Base-by-base conservation (phyloP, 805 yeast species). In the Isabelozyma rhagii region DNA sequence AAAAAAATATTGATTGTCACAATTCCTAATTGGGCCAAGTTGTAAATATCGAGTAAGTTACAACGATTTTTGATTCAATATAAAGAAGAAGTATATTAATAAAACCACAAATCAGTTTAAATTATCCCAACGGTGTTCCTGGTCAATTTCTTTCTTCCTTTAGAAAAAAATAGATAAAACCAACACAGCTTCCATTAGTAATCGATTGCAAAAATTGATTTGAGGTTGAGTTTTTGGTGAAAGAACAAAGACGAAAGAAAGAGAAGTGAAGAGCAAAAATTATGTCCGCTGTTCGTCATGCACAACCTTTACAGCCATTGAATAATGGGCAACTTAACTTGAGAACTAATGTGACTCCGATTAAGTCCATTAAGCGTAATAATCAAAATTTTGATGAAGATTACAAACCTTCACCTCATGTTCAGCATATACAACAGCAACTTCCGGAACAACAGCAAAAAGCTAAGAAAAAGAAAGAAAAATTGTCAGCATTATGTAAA, bases 401-500 rank as follows among this genome's bases (percentile, higher is more conserved):
- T 56, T 53, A 49, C 54, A 53, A 47, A 51, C 47, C 28, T 55
- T 51, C 47, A 47, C 52, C 50, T 28, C 49, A 46, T 9, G 51
- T 52, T 14, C 52, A 43, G 14, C 51, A 47, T 39, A 55, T 44
- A 39, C 61, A 53, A 21, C 63, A 56, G 41, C 64, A 57, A 43
- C 36, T 31, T 31, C 36, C 36, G 36, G 36, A 31, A 10, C 64
- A 61, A 18, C 57, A 55, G 49, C 62, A 62, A 47, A 56, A 54
- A 17, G 54, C 59, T 44, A 84, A 82, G 67, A 89, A 87, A 79
- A 86, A 86, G 75, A 91, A 87, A 68, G 97, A 90, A 66, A 93
- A 93, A 68, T 76, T 90, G 41, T 87, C 96, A 3, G 82, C 97
- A 0, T 77, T 94, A 47, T 94, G 99, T 69, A 89, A 90, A 69